These are phyloP conservation scores for Lachancea meyersii DNA, from an alignment of 805 yeast species.

Conservation along the genomic window DNA sequence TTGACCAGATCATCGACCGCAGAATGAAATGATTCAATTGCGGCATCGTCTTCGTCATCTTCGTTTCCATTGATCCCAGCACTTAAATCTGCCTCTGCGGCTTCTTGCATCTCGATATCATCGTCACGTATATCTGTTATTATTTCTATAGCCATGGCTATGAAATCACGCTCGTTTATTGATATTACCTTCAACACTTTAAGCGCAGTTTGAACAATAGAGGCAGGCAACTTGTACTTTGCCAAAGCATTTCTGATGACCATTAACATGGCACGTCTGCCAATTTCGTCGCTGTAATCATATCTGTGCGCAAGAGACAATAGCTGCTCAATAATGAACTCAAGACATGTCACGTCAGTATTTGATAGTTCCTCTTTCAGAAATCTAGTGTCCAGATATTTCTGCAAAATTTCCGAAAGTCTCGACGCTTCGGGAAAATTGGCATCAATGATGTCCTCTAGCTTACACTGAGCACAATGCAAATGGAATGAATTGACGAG, in stretches of 20 bases:
- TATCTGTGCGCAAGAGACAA: constrained; percentile 58
- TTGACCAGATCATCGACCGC: constrained; percentile 37
- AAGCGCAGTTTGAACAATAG: constrained; percentile 49
- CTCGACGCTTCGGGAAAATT: constrained; percentile 75
- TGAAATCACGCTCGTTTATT: constrained; percentile 75
- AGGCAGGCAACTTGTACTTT: constrained; percentile 49
- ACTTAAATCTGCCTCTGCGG: constrained; percentile 17
- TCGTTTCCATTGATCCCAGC: constrained; percentile 16
- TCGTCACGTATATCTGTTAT: constrained; percentile 79
- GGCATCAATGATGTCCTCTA: constrained; percentile 52
- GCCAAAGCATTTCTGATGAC: constrained; percentile 54
- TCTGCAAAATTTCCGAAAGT: constrained; percentile 53
- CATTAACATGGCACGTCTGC: constrained; percentile 69
- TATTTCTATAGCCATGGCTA: constrained; percentile 77
- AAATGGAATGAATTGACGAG: constrained; percentile 60
- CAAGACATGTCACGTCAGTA: constrained; percentile 51
- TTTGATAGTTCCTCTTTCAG: constrained; percentile 4
- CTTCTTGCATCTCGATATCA: constrained; percentile 37
- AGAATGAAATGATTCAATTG: constrained; percentile 42
- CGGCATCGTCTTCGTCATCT: constrained; percentile 32
- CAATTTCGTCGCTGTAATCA: constrained; percentile 87
- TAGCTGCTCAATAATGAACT: constrained; percentile 71
- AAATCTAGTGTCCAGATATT: constrained; percentile 48
- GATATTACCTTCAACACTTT: constrained; percentile 65
- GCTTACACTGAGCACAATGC: constrained; percentile 51